Evolutionary conservation across 768 basidiomycete species (phyloP).

Genomic region (Boletus huronensis): DNA sequence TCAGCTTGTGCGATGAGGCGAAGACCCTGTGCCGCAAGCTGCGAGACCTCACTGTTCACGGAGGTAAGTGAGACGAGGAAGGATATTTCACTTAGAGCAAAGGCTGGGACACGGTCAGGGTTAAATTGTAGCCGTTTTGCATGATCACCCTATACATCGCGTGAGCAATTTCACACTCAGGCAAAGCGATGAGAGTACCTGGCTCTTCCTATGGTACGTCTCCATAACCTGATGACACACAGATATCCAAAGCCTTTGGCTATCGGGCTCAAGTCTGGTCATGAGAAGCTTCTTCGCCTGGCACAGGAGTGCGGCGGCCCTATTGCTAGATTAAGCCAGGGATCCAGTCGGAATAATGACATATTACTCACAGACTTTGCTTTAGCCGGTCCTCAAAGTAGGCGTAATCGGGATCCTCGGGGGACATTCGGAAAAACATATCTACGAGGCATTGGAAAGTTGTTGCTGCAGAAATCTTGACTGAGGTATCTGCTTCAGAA

Average conservation of each 20-base stretch:
- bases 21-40: conserved; percentile 64
- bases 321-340: conserved; percentile 7
- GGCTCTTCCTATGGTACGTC: conserved; percentile 46
- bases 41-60: conserved; percentile 61
- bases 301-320: conserved; percentile 36
- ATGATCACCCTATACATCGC: conserved; percentile 36
- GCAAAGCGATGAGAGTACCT: conserved; percentile 35
- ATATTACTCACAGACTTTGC: conserved; percentile 41
- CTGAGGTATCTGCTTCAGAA: conserved; percentile 55
- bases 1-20: conserved; percentile 68
- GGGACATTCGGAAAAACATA: conserved; percentile 41
- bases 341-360: not conserved
- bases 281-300: conserved; percentile 56
- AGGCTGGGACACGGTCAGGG: conserved; percentile 53
- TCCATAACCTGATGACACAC: conserved; percentile 59
- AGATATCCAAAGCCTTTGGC: conserved; percentile 67
- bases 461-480: conserved; percentile 58
- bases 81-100: conserved; percentile 68
- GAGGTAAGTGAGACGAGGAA: conserved; percentile 71
- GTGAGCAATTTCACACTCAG: conserved; percentile 2
- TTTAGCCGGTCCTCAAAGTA: conserved; percentile 45
- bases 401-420: conserved; percentile 36
- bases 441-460: conserved; percentile 47
- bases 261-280: conserved; percentile 55
- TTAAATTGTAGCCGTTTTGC: conserved; percentile 50